phyloP scores from a whole-genome alignment of 495 filamentous ascomycete species.

The Tuber umbilicatum region DNA sequence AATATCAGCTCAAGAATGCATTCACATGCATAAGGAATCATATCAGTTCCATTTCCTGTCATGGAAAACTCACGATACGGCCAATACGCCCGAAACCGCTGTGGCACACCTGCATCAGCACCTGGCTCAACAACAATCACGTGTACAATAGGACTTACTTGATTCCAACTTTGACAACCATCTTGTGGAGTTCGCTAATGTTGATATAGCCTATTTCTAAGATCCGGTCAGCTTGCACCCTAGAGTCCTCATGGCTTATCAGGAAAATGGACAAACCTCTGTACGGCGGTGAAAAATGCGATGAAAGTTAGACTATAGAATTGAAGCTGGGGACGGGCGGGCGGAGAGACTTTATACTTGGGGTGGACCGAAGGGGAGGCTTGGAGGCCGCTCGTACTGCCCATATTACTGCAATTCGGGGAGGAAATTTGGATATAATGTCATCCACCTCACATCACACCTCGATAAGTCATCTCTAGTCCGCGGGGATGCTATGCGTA shows the following conservation, averaged over 20 bases:
- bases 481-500: neutral
- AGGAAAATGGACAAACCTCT: neutral
- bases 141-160: constrained; percentile 31
- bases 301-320: neutral
- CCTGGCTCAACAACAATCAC: neutral
- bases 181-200: constrained; percentile 15
- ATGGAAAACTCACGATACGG: constrained; percentile 64
- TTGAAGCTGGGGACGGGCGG: neutral
- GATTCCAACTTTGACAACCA: constrained; percentile 41
- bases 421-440: neutral
- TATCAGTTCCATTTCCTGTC: neutral
- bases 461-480: neutral
- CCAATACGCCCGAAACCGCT: constrained; percentile 99
- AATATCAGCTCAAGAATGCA: neutral
- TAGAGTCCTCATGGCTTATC: neutral
- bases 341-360: neutral
- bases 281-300: neutral
- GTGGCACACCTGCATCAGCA: neutral
- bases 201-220: neutral
- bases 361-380: neutral
- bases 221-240: neutral
- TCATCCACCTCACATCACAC: neutral
- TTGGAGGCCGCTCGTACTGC: neutral
- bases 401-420: neutral
- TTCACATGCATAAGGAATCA: neutral